Evolutionary conservation across 257 asterid species (phyloP).

Genomic region (Solanum sejunctum): DNA sequence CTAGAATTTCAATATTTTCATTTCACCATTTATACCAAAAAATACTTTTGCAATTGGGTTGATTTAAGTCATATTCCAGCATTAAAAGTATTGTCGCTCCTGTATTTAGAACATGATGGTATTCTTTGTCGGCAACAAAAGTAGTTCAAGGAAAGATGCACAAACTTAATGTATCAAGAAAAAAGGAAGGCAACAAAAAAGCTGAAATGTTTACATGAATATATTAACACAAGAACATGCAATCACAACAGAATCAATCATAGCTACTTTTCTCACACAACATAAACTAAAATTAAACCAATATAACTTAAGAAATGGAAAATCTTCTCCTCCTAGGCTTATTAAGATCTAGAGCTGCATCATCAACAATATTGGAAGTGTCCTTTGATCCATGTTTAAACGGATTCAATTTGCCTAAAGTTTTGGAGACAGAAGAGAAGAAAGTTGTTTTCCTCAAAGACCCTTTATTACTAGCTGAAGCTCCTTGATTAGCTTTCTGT

Average conservation of each 20-base stretch:
- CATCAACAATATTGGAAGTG: conserved; percentile 52
- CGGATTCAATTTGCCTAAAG: conserved; percentile 68
- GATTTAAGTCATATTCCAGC: background rate
- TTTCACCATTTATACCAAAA: background rate
- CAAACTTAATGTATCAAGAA: background rate
- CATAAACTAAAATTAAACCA: background rate
- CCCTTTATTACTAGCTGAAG: conserved; percentile 27
- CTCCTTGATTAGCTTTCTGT: conserved; percentile 25
- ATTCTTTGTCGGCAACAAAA: background rate
- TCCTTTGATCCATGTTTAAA: conserved; percentile 88
- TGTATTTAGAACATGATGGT: background rate
- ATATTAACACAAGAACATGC: background rate
- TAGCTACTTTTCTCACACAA: background rate
- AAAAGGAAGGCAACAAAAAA: background rate
- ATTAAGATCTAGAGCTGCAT: conserved; percentile 28
- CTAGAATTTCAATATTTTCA: background rate
- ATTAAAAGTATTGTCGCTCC: background rate
- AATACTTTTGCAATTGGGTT: background rate
- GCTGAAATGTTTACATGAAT: background rate
- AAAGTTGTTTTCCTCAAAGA: conserved; percentile 33
- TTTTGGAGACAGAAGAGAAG: conserved; percentile 78
- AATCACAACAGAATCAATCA: conserved; percentile 7
- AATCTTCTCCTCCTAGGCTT: conserved; percentile 95
- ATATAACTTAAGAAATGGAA: conserved; percentile 38
- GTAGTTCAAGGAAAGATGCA: background rate